Evolutionary conservation across 306 rosid genomes (phyloP).

Genomic region (Vigna nakashimae): DNA sequence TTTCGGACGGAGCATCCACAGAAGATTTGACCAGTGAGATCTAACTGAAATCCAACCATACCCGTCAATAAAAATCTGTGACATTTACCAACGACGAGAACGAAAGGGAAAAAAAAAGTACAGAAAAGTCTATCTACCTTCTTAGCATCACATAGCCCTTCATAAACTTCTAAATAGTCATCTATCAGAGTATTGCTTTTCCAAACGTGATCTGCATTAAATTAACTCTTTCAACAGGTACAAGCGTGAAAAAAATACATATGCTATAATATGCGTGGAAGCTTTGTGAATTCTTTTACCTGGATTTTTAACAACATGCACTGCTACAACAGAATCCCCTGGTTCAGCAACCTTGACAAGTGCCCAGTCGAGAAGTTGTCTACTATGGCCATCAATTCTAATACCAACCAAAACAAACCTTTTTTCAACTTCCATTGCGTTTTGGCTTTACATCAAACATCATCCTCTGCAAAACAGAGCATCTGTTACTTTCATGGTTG

Average conservation of each 20-base stretch:
- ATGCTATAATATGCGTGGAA: background rate
- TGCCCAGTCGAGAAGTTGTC: slow-evolving; percentile 88
- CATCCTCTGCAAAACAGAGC: slow-evolving; percentile 54
- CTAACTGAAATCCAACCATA: slow-evolving; percentile 62
- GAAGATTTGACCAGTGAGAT: slow-evolving; percentile 62
- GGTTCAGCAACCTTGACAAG: slow-evolving; percentile 81
- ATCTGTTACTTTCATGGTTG: slow-evolving; percentile 39
- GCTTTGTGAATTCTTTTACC: slow-evolving; percentile 49
- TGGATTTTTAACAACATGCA: slow-evolving; percentile 67
- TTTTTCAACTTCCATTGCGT: slow-evolving; percentile 62
- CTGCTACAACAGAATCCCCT: slow-evolving; percentile 82
- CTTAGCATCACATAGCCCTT: slow-evolving; percentile 66
- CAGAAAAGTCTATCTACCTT: slow-evolving; percentile 54
- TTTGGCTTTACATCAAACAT: slow-evolving; percentile 31
- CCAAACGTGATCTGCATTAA: slow-evolving; percentile 56
- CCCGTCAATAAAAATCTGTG: slow-evolving; percentile 29
- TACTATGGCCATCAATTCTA: slow-evolving; percentile 62
- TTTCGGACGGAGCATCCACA: slow-evolving; percentile 63
- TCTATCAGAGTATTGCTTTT: slow-evolving; percentile 62
- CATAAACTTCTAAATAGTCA: slow-evolving; percentile 71
- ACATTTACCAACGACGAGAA: slow-evolving; percentile 31
- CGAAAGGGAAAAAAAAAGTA: background rate
- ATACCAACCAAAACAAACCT: slow-evolving; percentile 81
- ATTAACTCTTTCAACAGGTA: background rate
- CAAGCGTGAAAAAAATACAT: background rate